Percentiles rank a stretch among this genome's conserved stretches.
phyloP scores from a whole-genome alignment of 2,329 filamentous ascomycete species.

The Penicillium sp. region DNA sequence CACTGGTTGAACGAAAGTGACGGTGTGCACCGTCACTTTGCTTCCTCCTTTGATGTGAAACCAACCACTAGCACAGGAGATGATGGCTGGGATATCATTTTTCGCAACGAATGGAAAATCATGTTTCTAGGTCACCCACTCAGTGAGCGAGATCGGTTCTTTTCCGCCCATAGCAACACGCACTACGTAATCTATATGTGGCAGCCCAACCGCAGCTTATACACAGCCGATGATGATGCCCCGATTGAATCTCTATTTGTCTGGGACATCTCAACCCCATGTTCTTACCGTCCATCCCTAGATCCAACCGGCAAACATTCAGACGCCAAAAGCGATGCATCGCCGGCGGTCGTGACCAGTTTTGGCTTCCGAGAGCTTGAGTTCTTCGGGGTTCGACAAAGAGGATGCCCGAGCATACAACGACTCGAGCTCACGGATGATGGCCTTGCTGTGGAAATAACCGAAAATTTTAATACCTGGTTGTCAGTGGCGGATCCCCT shows the following conservation, averaged over 20 bases:
- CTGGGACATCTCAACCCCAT: slow-evolving; percentile 62
- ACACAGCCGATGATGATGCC: slow-evolving; percentile 57
- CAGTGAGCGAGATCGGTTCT: slow-evolving; percentile 63
- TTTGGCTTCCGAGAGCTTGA: slow-evolving; percentile 58
- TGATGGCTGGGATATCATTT: slow-evolving; percentile 50
- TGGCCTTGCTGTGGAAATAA: slow-evolving; percentile 55
- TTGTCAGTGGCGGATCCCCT: slow-evolving; percentile 43
- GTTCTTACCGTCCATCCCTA: slow-evolving; percentile 55
- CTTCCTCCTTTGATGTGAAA: slow-evolving; percentile 61
- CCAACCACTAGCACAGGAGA: slow-evolving; percentile 3
- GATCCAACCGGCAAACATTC: slow-evolving; percentile 49
- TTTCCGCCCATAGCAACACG: slow-evolving; percentile 61
- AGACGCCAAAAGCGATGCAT: slow-evolving; percentile 36
- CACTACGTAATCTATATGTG: slow-evolving; percentile 68
- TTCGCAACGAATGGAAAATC: slow-evolving; percentile 65
- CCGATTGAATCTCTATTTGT: slow-evolving; percentile 63
- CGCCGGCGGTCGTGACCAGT: slow-evolving; percentile 53
- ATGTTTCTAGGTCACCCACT: slow-evolving; percentile 61
- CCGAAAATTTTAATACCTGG: slow-evolving; percentile 60
- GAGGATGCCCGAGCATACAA: slow-evolving; percentile 55
- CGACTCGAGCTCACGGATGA: slow-evolving; percentile 57
- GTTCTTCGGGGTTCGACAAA: slow-evolving; percentile 59
- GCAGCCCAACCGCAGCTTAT: slow-evolving; percentile 62
- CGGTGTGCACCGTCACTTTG: slow-evolving; percentile 62
- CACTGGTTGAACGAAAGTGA: slow-evolving; percentile 58